A percentile compares a stretch with the other conserved stretches of the same genome.
These are phyloP conservation scores for Aegilops longissima DNA, from an alignment of 176 grass and related monocot genomes.

Conservation along the genomic window DNA sequence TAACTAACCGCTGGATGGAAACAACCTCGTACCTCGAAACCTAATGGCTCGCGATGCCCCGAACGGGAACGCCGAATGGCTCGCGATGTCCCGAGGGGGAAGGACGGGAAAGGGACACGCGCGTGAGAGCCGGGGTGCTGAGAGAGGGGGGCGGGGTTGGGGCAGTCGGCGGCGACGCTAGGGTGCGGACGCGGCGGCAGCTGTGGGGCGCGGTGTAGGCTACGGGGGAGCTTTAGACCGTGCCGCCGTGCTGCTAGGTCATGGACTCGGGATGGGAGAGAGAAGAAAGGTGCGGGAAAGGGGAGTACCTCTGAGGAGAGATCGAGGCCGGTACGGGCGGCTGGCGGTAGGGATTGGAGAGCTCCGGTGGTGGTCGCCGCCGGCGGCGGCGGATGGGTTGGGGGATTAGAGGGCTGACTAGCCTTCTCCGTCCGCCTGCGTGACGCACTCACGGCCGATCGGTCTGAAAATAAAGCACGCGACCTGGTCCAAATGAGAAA, in stretches of 20 bases:
- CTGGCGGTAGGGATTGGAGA: not conserved
- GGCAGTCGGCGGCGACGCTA: not conserved
- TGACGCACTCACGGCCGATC: not conserved
- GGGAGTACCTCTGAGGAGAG: not conserved
- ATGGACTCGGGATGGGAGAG: not conserved
- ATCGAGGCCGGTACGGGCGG: not conserved
- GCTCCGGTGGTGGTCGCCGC: constrained; percentile 1
- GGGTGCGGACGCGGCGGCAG: not conserved
- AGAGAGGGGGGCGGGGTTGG: not conserved
- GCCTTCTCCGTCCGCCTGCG: constrained; percentile 15
- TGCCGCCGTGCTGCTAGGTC: constrained; percentile 3
- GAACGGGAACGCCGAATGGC: not conserved
- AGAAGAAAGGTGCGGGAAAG: not conserved
- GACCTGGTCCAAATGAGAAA: constrained; percentile 1
- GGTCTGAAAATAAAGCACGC: not conserved
- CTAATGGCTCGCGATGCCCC: not conserved
- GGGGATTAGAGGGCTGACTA: not conserved
- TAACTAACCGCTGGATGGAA: not conserved
- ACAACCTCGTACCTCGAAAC: not conserved
- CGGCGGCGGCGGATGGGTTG: constrained; percentile 17
- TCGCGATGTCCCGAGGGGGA: not conserved
- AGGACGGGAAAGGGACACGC: not conserved
- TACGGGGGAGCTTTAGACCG: not conserved
- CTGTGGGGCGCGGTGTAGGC: not conserved
- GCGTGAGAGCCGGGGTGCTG: not conserved